Conservation (phyloP, 2,329 filamentous ascomycete species). For the Colletotrichum sp. region DNA sequence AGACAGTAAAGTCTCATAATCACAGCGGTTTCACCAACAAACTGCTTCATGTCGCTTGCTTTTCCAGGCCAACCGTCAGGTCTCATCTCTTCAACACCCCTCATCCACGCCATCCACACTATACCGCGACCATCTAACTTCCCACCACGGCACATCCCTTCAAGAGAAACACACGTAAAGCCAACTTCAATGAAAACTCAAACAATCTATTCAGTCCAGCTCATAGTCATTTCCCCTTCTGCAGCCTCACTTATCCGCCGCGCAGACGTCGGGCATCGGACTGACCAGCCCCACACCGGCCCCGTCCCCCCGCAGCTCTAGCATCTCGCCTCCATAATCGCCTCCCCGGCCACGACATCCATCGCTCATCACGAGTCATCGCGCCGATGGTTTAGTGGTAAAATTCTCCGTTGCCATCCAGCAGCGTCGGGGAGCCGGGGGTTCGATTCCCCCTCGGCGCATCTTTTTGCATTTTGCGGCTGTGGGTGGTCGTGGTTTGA, state of each 20-base stretch:
- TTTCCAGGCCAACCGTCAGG: not conserved
- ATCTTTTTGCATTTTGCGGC: not conserved
- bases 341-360: rapidly evolving
- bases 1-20: not conserved
- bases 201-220: not conserved
- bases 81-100: not conserved
- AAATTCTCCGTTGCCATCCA: conserved; percentile 20
- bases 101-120: not conserved
- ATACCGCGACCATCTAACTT: not conserved
- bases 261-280: not conserved
- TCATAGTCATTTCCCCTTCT: not conserved
- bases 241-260: not conserved
- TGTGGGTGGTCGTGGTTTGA: rapidly evolving
- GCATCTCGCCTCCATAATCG: not conserved
- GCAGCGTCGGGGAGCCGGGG: conserved; percentile 19
- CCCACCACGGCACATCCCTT: not conserved
- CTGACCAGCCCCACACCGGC: not conserved
- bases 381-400: conserved; percentile 22
- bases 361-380: not conserved
- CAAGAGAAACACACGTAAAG: not conserved
- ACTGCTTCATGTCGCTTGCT: not conserved
- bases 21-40: rapidly evolving
- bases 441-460: conserved; percentile 21
- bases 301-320: not conserved
- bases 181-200: rapidly evolving